Evolutionary conservation across 257 asterid species (phyloP), one percentile per base, ranked within the genome.

Genomic region (Capsicum baccatum): DNA sequence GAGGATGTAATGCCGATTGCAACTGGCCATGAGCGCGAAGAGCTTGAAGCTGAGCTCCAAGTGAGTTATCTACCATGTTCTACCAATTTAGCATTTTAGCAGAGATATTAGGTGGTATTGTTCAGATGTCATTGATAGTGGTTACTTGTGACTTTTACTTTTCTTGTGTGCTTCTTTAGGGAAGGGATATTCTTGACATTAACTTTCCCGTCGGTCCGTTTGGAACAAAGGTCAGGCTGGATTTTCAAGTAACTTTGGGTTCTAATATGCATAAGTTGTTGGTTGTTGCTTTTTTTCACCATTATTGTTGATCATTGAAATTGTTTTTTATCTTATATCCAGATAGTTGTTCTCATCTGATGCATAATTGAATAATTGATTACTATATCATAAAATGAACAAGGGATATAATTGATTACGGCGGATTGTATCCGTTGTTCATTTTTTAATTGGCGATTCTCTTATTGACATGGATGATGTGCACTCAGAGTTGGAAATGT

Each of bases 1-100:
- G 98, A 95, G 89, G 98, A 97, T 87, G 89, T 95, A 89, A 90
- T 93, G 94, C 99, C 98, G 26, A 97, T 95, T 91, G 98, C 97
- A 19, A 97, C 99, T 81, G 98, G 74, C n/a, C 98, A 97, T 71
- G 99, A 97, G 90, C 96, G 97, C 9, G 99, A 97, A 87, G 98
- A 97, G 90, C 94, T 96, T 64, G 92, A 91, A 85, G 99, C 99
- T 26, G 94, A 91, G 88, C 95, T 95, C 82, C 87, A 93, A 84
- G 99, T 94, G 84, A 90, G 93, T 89, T 8, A 57, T 84, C 33
- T 81, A 39, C 35, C 79, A 16, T 16, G 66, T 39, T 64, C 19
- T 82, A 67, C 81, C 3, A 19, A 54, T 52, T 26, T 54, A 76
- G 15, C 63, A 10, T 47, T 71, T 10, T 71, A 4, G 80, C 57